phyloP scores from a whole-genome alignment of 2,329 filamentous ascomycete species.

The Trichoderma koningii region DNA sequence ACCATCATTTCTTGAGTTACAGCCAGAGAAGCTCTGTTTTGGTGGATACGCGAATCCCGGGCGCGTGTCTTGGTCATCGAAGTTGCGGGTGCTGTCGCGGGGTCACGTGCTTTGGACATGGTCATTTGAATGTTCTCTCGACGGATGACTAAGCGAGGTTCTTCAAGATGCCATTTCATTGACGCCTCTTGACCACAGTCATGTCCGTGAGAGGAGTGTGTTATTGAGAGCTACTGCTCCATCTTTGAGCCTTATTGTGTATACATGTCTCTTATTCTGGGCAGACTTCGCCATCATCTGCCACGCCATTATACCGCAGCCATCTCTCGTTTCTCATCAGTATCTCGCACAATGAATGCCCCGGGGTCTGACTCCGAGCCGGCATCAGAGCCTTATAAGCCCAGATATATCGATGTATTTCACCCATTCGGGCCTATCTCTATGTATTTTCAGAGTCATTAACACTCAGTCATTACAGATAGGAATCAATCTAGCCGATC shows the following conservation, averaged over 20 bases:
- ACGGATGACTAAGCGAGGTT: conserved; percentile 7
- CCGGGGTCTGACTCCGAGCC: conserved; percentile 29
- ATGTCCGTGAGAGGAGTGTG: neutral
- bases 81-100: conserved; percentile 7
- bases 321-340: conserved; percentile 19
- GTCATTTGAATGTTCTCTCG: neutral
- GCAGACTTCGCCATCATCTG: conserved; percentile 18
- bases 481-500: conserved; percentile 94
- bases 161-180: conserved; percentile 6
- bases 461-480: conserved; percentile 54
- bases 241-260: neutral
- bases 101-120: conserved; percentile 25
- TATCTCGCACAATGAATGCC: conserved; percentile 36
- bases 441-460: neutral
- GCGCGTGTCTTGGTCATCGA: conserved; percentile 24
- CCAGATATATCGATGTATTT: conserved; percentile 65
- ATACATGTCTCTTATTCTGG: conserved; percentile 21
- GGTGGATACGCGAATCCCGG: conserved; percentile 25
- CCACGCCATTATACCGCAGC: conserved; percentile 9
- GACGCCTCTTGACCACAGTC: neutral
- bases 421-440: neutral
- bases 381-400: conserved; percentile 37
- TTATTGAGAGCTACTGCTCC: too few relatives aligned
- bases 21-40: conserved; percentile 17
- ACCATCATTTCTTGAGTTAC: neutral